phyloP scores from a whole-genome alignment of 257 asterid species.

The Gentiana straminea region DNA sequence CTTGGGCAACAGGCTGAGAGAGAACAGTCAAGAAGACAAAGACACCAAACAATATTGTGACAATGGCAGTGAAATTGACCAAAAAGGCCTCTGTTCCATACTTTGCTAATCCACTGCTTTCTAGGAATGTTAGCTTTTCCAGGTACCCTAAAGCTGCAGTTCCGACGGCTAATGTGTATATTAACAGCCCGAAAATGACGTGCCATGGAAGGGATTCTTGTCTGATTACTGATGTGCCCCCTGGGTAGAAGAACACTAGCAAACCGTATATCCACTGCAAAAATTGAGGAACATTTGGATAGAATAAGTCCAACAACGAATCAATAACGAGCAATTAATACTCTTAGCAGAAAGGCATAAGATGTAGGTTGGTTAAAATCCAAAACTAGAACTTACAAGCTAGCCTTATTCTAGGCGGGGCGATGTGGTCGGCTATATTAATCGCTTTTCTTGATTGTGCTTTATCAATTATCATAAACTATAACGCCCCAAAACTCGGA shows the following conservation, averaged over 20 bases:
- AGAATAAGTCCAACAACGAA: background rate
- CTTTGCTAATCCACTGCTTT: slow-evolving; percentile 53
- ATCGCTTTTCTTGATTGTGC: too few species aligned
- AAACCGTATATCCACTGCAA: slow-evolving; percentile 91
- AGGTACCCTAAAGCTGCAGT: slow-evolving; percentile 72
- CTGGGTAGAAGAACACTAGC: slow-evolving; percentile 84
- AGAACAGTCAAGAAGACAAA: slow-evolving; percentile 65
- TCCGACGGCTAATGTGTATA: slow-evolving; percentile 54
- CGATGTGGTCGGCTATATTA: too few species aligned
- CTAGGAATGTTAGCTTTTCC: slow-evolving; percentile 87
- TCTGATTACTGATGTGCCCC: slow-evolving; percentile 55
- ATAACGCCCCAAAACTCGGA: too few species aligned
- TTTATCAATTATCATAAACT: too few species aligned
- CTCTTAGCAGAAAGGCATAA: too few species aligned
- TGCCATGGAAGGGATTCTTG: slow-evolving; percentile 91
- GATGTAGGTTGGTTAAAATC: too few species aligned
- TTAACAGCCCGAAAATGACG: slow-evolving; percentile 53
- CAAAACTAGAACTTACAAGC: too few species aligned
- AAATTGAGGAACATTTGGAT: background rate
- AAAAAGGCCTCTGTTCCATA: slow-evolving; percentile 85
- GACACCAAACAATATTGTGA: slow-evolving; percentile 61
- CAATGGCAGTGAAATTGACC: slow-evolving; percentile 81
- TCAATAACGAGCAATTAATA: too few species aligned
- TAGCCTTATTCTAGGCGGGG: too few species aligned
- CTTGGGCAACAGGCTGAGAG: slow-evolving; percentile 44